Conservation (phyloP, 148 eudicot species). For the Silene conica region DNA sequence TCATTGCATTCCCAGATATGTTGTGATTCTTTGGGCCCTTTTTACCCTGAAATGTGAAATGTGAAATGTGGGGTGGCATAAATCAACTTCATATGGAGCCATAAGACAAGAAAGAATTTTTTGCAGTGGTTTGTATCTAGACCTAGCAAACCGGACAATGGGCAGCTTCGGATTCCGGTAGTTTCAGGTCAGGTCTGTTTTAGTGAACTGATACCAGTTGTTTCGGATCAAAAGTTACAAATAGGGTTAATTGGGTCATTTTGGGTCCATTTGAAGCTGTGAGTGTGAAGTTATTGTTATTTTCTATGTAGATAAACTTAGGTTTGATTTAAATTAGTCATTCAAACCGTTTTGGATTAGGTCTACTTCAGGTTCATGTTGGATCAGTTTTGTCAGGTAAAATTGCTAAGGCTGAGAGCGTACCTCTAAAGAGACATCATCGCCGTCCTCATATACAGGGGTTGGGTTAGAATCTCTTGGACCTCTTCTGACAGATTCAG, state of each 20-base stretch:
- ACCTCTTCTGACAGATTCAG: slow-evolving; percentile 46
- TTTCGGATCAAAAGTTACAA: too few relatives aligned
- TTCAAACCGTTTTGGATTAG: not conserved
- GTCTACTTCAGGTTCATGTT: not conserved
- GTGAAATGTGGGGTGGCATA: not conserved
- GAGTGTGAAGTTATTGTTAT: not conserved
- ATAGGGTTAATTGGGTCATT: not conserved
- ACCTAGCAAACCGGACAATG: too few relatives aligned
- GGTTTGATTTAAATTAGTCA: not conserved
- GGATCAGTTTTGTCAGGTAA: not conserved
- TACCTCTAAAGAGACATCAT: slow-evolving; percentile 35
- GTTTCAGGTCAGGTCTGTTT: too few relatives aligned
- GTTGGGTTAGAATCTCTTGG: slow-evolving; percentile 40
- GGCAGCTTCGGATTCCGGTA: too few relatives aligned
- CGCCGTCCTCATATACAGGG: slow-evolving; percentile 34
- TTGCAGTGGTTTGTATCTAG: not conserved
- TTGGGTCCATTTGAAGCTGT: not conserved
- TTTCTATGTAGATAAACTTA: not conserved
- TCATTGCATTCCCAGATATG: slow-evolving; percentile 17
- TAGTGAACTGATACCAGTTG: too few relatives aligned
- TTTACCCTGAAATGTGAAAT: slow-evolving; percentile 26
- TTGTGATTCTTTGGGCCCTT: slow-evolving; percentile 11
- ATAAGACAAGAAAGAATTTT: not conserved
- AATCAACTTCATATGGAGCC: not conserved
- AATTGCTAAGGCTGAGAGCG: not conserved